Base-by-base conservation (phyloP, 192 early-diverging fungal genomes). In the Coemansia sp. region DNA sequence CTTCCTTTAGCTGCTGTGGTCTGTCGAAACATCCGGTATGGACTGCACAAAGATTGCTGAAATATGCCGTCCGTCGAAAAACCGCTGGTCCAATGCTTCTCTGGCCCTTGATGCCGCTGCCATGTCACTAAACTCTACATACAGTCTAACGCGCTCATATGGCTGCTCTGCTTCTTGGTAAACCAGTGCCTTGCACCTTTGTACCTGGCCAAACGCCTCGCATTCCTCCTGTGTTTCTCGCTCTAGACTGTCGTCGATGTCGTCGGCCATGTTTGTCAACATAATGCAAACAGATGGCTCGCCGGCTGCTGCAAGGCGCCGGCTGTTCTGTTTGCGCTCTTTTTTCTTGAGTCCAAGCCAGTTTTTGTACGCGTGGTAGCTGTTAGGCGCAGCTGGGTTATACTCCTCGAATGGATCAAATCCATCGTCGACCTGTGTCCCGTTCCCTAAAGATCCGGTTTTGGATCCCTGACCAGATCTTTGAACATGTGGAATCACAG, bases 371-470 rank as follows among this genome's bases (percentile, higher is more conserved):
- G 41, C 18, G 52, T 74, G 72, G 41, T 83, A 83, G 59, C 53
- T 34, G 69, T 74, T 83, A 39, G 80, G 80, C 28, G 41, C 57
- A 2, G 66, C 66, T 5, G 80, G 75, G 20, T 69, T 71, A 60
- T 83, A 83, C 66, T 67, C 75, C 12, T 45, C 75, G 22, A 66
- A 45, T 15, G 72, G 81, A 55, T 75, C 75, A 59, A 82, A 82
- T 0, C 14, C 11, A 8, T 48, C 45, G 5, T 15, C 5, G 14
- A 12, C 14, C 45, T 48, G 45, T 15, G 45, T 3, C 3, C 45
- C 45, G 17, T 15, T 48, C 12, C 12, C 45, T 15, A 15, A 48
- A 48, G 11, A 15, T 3, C 45, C 45, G 28, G 38, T 22, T 52
- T 70, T 37, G 56, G 55, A 4, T 41, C 39, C 38, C 39, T 17